A percentile compares a stretch with the other conserved stretches of the same genome.
These are phyloP conservation scores for Calonectria pteridis DNA, from an alignment of 2,329 filamentous ascomycete genomes.

Conservation along the genomic window DNA sequence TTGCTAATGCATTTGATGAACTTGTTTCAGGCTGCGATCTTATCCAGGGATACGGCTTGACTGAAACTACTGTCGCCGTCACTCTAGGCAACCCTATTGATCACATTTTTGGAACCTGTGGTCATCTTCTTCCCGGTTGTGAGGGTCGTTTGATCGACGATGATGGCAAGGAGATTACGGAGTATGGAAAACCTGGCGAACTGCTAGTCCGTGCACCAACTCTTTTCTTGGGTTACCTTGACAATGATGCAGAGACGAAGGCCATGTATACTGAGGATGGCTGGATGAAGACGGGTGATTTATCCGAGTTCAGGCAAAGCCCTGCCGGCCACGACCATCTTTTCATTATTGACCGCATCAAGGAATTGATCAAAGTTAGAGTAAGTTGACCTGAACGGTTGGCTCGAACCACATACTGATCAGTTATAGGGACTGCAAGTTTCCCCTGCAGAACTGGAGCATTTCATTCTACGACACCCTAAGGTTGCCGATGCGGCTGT, in stretches of 20 bases:
- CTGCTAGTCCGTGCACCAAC: constrained; percentile 6
- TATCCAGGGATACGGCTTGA: constrained; percentile 21
- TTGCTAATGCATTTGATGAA: constrained; percentile 6
- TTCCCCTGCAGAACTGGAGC: constrained; percentile 16
- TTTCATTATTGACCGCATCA: constrained; percentile 22
- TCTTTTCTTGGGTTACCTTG: constrained; percentile 18
- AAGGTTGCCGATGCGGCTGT: constrained; percentile 18
- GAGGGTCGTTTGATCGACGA: constrained; percentile 14
- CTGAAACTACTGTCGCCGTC: constrained; percentile 14
- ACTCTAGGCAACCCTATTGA: constrained; percentile 18
- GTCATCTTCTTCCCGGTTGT: constrained; percentile 17
- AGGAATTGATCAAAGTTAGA: constrained; percentile 19
- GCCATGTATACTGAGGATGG: constrained; percentile 15
- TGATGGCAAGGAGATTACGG: constrained; percentile 7
- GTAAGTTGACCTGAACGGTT: not conserved
- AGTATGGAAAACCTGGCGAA: constrained; percentile 13
- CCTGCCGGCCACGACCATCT: constrained; percentile 14
- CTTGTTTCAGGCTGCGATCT: constrained; percentile 17
- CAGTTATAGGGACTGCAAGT: constrained; percentile 13
- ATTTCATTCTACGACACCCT: constrained; percentile 10
- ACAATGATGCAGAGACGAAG: constrained; percentile 18
- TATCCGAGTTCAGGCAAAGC: constrained; percentile 16
- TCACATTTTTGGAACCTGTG: constrained; percentile 18
- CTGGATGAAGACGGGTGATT: constrained; percentile 20
- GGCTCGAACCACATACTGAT: not conserved